phyloP scores from a whole-genome alignment of 2,329 filamentous ascomycete genomes.

The Emmonsiellopsis sp. region DNA sequence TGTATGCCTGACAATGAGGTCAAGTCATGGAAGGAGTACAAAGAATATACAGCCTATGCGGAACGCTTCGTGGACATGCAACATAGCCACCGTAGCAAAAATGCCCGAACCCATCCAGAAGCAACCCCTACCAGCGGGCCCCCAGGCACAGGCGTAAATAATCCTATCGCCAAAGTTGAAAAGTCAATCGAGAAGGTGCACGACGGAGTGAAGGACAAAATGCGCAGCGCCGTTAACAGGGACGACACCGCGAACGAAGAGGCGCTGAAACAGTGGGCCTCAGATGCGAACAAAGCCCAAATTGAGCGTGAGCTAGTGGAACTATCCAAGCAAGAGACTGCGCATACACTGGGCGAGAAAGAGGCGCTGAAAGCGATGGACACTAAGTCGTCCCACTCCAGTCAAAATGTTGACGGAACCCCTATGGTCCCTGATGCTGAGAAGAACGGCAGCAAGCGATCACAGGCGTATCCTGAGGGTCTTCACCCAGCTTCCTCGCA shows the following conservation, averaged over 20 bases:
- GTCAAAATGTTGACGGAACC: conserved; percentile 14
- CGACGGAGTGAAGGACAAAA: conserved; percentile 23
- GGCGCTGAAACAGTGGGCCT: conserved; percentile 24
- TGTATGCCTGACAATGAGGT: conserved; percentile 97
- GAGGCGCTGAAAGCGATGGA: conserved; percentile 23
- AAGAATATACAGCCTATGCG: conserved; percentile 68
- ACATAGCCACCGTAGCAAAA: conserved; percentile 42
- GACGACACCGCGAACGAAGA: conserved; percentile 19
- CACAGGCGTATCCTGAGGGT: conserved; percentile 23
- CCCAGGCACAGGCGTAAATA: conserved; percentile 22
- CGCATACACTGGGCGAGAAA: conserved; percentile 34
- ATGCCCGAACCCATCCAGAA: conserved; percentile 34
- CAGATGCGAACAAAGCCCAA: conserved; percentile 23
- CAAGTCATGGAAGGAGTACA: conserved; percentile 85
- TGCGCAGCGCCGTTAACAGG: conserved; percentile 19
- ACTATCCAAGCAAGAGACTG: conserved; percentile 20
- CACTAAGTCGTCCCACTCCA: conserved; percentile 15
- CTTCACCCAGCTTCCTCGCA: conserved; percentile 22
- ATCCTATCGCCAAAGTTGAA: conserved; percentile 3
- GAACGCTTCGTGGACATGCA: conserved; percentile 64
- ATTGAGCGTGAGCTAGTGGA: conserved; percentile 25
- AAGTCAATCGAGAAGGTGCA: conserved; percentile 20
- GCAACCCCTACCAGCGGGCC: conserved; percentile 28
- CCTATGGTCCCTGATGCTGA: conserved; percentile 5
- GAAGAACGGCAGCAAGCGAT: conserved; percentile 22